Evolutionary conservation across 257 asterid genomes (phyloP).

Genomic region (Echites panduratus): DNA sequence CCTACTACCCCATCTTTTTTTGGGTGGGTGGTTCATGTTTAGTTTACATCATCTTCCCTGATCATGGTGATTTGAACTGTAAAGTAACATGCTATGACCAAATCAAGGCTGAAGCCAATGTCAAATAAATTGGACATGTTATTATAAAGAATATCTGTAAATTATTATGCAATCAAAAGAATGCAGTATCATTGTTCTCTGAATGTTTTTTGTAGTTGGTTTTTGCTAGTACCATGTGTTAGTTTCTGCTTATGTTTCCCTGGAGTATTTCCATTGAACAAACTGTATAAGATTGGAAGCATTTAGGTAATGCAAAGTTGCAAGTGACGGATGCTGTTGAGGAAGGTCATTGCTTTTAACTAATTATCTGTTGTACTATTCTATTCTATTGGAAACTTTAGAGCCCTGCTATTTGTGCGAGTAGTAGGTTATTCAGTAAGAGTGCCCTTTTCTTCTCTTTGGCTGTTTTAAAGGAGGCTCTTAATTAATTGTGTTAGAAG

Average conservation of each 20-base stretch:
- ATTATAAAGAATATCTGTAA: not conserved
- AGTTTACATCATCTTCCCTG: not conserved
- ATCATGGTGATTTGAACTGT: not conserved
- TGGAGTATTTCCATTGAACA: not conserved
- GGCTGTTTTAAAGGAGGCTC: not conserved
- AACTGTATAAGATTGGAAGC: not conserved
- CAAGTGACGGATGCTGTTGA: not conserved
- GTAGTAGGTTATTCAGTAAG: not conserved
- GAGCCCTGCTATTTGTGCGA: not conserved
- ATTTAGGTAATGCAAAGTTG: not conserved
- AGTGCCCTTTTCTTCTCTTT: not conserved
- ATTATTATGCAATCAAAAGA: not conserved
- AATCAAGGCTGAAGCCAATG: not conserved
- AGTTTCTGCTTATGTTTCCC: not conserved
- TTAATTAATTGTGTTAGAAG: not conserved
- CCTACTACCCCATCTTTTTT: not conserved
- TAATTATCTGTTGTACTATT: not conserved
- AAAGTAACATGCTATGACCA: not conserved
- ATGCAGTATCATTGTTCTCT: not conserved
- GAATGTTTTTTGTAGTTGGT: not conserved
- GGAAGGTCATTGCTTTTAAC: not conserved
- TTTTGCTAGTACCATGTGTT: not conserved
- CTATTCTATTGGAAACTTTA: not conserved
- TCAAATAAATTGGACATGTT: not conserved
- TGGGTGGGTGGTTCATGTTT: not conserved